These are phyloP conservation scores for Phyllosticta capitalensis DNA, from an alignment of 2,329 filamentous ascomycete genomes.

Conservation along the genomic window DNA sequence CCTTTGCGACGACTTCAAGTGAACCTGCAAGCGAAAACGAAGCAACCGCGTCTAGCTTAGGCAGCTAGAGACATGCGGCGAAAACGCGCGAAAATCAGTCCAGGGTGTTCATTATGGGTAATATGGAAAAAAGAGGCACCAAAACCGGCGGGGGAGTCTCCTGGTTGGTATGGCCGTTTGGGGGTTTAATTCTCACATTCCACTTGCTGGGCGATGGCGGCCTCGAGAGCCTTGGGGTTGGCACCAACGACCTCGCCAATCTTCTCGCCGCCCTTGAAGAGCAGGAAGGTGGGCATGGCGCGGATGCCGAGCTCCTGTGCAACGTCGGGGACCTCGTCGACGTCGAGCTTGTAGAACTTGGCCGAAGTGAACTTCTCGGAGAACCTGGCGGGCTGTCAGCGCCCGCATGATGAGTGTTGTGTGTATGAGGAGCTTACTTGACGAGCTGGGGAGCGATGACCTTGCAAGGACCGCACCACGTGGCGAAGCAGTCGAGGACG, in stretches of 20 bases:
- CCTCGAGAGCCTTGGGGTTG: constrained; percentile 59
- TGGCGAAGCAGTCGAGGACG: constrained; percentile 78
- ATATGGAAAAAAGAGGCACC: background rate
- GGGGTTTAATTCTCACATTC: constrained; percentile 14
- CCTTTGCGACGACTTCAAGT: background rate
- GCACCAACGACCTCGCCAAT: constrained; percentile 67
- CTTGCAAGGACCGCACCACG: constrained; percentile 95
- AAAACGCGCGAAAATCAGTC: background rate
- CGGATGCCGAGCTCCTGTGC: constrained; percentile 69
- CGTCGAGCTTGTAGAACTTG: constrained; percentile 83
- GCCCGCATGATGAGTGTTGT: background rate
- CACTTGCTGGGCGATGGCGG: constrained; percentile 35
- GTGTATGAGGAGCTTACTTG: constrained; percentile 44
- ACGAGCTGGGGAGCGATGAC: constrained; percentile 68
- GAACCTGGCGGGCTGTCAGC: constrained; percentile 36
- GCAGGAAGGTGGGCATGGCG: constrained; percentile 85
- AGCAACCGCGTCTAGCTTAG: background rate
- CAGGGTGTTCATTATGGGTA: background rate
- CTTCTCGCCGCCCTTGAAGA: constrained; percentile 75
- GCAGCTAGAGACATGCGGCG: background rate
- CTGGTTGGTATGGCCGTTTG: background rate
- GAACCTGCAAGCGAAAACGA: background rate
- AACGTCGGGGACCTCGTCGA: constrained; percentile 69
- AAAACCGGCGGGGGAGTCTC: background rate
- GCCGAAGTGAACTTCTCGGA: constrained; percentile 51